Evolutionary conservation across 805 yeast species (phyloP).

Genomic region (Lipomyces spencermartinsiae): DNA sequence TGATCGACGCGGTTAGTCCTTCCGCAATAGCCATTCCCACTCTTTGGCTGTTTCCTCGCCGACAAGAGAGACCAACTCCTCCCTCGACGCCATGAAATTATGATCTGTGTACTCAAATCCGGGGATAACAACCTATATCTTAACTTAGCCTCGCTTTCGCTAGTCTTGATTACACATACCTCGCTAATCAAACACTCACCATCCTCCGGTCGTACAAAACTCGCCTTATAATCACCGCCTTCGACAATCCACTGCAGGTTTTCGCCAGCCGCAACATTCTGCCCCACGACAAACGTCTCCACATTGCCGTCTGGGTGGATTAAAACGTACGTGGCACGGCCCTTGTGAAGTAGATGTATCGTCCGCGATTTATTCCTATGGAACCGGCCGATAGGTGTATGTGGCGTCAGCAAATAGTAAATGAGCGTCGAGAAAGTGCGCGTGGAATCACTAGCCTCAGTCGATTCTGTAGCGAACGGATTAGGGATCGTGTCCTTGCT

Average conservation of each 20-base stretch:
- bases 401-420: conserved; percentile 59
- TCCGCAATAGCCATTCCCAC: conserved; percentile 48
- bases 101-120: conserved; percentile 66
- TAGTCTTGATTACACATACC: conserved; percentile 11
- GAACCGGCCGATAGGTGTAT: conserved; percentile 58
- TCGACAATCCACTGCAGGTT: conserved; percentile 68
- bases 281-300: conserved; percentile 59
- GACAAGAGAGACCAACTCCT: conserved; percentile 44
- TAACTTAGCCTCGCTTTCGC: neutral
- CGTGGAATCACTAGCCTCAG: conserved; percentile 14
- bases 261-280: conserved; percentile 53
- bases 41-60: conserved; percentile 50
- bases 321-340: conserved; percentile 62
- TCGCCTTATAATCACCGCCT: conserved; percentile 64
- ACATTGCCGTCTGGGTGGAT: conserved; percentile 58
- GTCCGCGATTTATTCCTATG: conserved; percentile 60
- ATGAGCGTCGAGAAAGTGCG: conserved; percentile 59
- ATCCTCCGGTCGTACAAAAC: conserved; percentile 46
- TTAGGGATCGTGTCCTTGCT: conserved; percentile 53
- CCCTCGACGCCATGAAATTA: conserved; percentile 49
- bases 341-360: conserved; percentile 61
- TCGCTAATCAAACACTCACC: conserved; percentile 49
- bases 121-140: conserved; percentile 63
- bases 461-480: conserved; percentile 44
- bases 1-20: conserved; percentile 35